phyloP scores from a whole-genome alignment of 768 basidiomycete species.

The Mycena maculata region DNA sequence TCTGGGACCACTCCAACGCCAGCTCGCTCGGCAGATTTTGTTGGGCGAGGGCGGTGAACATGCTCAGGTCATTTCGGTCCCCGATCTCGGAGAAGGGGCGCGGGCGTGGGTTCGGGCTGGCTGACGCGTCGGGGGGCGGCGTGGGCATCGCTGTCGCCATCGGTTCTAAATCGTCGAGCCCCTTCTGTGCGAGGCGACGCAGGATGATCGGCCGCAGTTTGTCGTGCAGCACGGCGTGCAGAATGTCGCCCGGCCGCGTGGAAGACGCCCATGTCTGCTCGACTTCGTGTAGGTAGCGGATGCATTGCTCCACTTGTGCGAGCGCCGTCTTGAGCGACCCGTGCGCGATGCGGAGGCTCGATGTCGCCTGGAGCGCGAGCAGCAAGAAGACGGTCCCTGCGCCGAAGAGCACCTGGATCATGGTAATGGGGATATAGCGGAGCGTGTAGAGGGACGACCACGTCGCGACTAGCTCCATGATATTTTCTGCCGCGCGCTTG shows the following conservation, averaged over 20 bases:
- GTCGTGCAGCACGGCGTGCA: slow-evolving; percentile 9
- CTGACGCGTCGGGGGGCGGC: background rate
- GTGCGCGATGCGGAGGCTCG: slow-evolving; percentile 28
- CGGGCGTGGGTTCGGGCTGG: background rate
- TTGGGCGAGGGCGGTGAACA: background rate
- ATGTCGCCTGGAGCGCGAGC: slow-evolving; percentile 46
- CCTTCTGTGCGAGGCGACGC: slow-evolving; percentile 10
- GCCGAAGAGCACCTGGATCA: slow-evolving; percentile 51
- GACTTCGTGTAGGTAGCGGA: slow-evolving; percentile 19
- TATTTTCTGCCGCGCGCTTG: slow-evolving; percentile 49
- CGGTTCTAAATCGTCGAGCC: background rate
- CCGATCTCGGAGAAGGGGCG: too few species aligned
- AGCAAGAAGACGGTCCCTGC: slow-evolving; percentile 54
- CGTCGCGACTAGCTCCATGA: slow-evolving; percentile 46
- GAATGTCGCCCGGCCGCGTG: slow-evolving; percentile 4
- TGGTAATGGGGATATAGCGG: slow-evolving; percentile 48
- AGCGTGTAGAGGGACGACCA: slow-evolving; percentile 50
- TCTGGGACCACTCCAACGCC: background rate
- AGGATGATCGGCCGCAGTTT: slow-evolving; percentile 17
- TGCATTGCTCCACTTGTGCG: slow-evolving; percentile 21
- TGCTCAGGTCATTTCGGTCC: background rate
- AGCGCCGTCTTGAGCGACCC: slow-evolving; percentile 24
- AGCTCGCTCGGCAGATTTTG: background rate
- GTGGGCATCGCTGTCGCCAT: background rate
- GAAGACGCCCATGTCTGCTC: slow-evolving; percentile 8